These are phyloP conservation scores for Albizia julibrissin DNA, from an alignment of 306 rosid species.

Conservation along the genomic window DNA sequence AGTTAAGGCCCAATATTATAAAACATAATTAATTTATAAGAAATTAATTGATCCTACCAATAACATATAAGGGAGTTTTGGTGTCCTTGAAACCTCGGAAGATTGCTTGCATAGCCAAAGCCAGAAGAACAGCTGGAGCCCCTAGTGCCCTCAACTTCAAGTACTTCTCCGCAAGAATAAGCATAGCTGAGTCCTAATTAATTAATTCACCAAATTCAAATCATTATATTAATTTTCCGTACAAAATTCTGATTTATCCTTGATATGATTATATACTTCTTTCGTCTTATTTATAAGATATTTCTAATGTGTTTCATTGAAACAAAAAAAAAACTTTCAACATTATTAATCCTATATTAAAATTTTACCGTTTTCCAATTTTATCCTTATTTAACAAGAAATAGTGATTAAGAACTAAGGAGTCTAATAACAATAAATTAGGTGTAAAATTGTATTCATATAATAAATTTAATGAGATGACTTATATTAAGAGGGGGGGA, in stretches of 20 bases:
- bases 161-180: slow-evolving; percentile 72
- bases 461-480: no score
- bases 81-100: slow-evolving; percentile 97
- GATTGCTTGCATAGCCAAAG: slow-evolving; percentile 98
- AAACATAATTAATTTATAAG: not conserved
- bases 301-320: no score
- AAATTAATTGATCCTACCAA: slow-evolving; percentile 47
- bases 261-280: no score
- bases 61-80: slow-evolving; percentile 87
- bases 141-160: slow-evolving; percentile 80
- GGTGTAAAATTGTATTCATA: no score
- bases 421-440: no score
- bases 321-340: no score
- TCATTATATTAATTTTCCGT: not conserved
- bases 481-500: no score
- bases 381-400: no score
- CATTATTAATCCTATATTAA: no score
- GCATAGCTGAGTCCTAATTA: slow-evolving; percentile 81
- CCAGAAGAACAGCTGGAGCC: slow-evolving; percentile 98
- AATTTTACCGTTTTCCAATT: no score
- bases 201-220: not conserved
- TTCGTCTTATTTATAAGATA: no score
- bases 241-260: not conserved
- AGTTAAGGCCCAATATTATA: not conserved
- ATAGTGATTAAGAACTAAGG: no score